These are phyloP conservation scores for Sarocladium oryzae DNA, from an alignment of 2,329 filamentous ascomycete genomes.

Conservation along the genomic window DNA sequence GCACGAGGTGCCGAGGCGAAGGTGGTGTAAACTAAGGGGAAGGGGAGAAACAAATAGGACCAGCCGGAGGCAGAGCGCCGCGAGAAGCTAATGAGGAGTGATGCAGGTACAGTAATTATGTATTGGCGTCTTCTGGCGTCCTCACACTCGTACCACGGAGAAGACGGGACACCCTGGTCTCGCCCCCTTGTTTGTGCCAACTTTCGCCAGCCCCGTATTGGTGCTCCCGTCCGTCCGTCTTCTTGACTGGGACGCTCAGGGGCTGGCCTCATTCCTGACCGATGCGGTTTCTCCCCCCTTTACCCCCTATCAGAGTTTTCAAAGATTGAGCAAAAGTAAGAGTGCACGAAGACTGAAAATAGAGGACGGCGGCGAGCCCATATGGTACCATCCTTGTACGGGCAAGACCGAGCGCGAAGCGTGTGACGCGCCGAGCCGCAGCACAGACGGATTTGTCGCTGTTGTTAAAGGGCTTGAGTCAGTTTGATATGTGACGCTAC, in stretches of 20 bases:
- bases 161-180: conserved; percentile 7
- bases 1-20: neutral
- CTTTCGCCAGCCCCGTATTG: conserved; percentile 7
- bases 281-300: neutral
- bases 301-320: conserved; percentile 8
- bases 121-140: no score
- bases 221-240: conserved; percentile 8
- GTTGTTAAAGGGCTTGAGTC: neutral
- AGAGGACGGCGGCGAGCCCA: neutral
- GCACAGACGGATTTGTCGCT: neutral
- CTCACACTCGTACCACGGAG: neutral
- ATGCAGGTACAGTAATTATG: no score
- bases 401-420: neutral
- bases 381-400: neutral
- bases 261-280: conserved; percentile 5
- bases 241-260: conserved; percentile 7
- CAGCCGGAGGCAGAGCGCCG: conserved; percentile 1
- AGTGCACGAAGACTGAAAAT: neutral
- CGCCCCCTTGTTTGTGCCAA: conserved; percentile 7
- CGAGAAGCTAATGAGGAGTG: neutral
- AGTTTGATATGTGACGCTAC: neutral
- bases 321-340: neutral
- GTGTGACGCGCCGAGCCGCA: neutral
- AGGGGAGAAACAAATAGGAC: neutral
- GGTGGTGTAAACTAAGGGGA: neutral